phyloP scores from a whole-genome alignment of 2,329 filamentous ascomycete species.

The Sphaerulina populicola region DNA sequence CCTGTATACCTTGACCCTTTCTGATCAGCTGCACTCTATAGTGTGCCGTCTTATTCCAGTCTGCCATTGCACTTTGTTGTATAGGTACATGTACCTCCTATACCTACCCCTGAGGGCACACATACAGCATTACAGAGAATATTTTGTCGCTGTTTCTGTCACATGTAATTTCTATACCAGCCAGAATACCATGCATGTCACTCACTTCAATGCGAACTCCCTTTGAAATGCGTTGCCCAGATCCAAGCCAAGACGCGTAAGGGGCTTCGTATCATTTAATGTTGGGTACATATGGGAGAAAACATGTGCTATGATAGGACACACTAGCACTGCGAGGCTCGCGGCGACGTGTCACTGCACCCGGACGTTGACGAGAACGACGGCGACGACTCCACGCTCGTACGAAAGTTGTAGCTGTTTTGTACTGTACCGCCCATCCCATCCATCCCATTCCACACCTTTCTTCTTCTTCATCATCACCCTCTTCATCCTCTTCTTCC shows the following conservation, averaged over 20 bases:
- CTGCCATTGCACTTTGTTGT: too few relatives aligned
- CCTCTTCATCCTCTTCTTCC: background rate
- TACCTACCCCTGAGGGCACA: too few relatives aligned
- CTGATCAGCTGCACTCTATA: background rate
- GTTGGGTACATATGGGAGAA: background rate
- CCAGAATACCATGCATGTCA: background rate
- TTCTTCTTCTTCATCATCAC: too few relatives aligned
- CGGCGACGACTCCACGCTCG: too few relatives aligned
- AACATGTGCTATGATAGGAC: background rate
- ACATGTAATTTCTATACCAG: too few relatives aligned
- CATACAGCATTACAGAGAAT: too few relatives aligned
- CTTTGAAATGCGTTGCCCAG: background rate
- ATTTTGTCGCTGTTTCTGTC: too few relatives aligned
- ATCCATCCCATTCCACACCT: too few relatives aligned
- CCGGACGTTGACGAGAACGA: background rate
- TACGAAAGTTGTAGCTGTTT: too few relatives aligned
- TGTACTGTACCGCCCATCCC: too few relatives aligned
- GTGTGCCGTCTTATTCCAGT: background rate
- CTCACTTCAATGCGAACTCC: background rate
- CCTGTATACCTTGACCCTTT: background rate
- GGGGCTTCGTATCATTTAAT: background rate
- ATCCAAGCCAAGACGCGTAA: background rate
- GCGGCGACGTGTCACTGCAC: background rate
- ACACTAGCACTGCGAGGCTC: background rate
- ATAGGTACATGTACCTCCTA: too few relatives aligned